Percentiles rank a stretch among this genome's conserved stretches.
phyloP scores from a whole-genome alignment of 139 green algal genomes.

The Pleodorina starrii region DNA sequence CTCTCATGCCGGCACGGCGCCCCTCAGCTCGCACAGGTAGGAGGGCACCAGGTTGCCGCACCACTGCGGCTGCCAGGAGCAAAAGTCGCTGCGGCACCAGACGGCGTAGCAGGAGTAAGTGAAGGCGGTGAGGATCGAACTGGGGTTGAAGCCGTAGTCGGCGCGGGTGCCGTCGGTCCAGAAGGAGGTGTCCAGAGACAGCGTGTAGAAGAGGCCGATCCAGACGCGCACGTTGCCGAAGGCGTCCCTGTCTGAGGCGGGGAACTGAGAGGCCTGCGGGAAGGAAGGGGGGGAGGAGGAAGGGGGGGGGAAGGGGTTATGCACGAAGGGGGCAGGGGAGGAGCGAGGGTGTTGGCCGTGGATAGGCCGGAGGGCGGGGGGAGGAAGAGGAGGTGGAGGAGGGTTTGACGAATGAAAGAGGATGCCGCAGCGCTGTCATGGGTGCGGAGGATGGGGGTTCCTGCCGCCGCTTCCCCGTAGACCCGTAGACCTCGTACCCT shows the following conservation, averaged over 20 bases:
- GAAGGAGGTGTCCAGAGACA: not conserved
- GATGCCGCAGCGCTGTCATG: no score
- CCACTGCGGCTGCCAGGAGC: conserved; percentile 20
- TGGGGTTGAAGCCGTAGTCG: not conserved
- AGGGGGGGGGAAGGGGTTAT: not conserved
- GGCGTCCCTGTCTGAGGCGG: not conserved
- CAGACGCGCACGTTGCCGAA: conserved; percentile 25
- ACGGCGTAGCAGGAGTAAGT: conserved; percentile 18
- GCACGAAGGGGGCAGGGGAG: not conserved
- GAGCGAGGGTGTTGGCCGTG: not conserved
- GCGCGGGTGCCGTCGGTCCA: conserved; percentile 29
- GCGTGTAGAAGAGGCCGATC: not conserved
- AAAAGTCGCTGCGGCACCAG: not conserved
- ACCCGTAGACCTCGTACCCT: no score
- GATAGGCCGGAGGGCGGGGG: not conserved
- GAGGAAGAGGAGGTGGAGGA: not conserved
- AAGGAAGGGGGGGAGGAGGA: not conserved
- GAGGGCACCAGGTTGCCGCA: conserved; percentile 59
- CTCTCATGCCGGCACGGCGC: not conserved
- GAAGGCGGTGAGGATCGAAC: not conserved
- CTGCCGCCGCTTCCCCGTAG: no score
- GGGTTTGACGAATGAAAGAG: no score
- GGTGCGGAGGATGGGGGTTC: no score
- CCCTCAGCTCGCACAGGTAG: conserved; percentile 56
- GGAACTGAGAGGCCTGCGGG: conserved; percentile 3